Evolutionary conservation across 176 grass and related monocot species (phyloP).

Genomic region (Guadua angustifolia): DNA sequence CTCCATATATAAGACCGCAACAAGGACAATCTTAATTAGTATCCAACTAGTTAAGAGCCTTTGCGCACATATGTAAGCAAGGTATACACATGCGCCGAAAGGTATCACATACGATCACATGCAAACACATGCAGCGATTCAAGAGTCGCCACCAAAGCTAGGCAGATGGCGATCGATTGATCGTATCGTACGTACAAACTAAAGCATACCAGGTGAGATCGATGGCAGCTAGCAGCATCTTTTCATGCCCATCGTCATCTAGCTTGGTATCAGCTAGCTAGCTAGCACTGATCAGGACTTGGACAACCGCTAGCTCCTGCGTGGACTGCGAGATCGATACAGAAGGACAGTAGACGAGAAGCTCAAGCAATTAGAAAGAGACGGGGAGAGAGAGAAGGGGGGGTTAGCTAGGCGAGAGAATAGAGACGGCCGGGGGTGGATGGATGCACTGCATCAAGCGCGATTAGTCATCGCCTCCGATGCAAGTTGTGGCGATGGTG

Average conservation of each 20-base stretch:
- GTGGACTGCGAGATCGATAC: neutral
- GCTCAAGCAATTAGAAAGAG: neutral
- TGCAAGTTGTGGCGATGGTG: conserved; percentile 55
- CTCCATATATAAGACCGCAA: neutral
- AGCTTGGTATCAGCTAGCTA: neutral
- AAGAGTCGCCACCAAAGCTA: neutral
- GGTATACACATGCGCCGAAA: neutral
- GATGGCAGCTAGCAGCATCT: conserved; percentile 25
- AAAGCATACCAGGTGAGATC: conserved; percentile 41
- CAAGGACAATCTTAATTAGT: neutral
- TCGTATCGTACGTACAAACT: neutral
- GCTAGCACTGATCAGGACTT: neutral
- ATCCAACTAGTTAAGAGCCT: neutral
- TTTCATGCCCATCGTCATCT: neutral
- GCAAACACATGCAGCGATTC: conserved; percentile 25
- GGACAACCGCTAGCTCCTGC: neutral
- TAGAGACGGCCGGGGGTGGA: neutral
- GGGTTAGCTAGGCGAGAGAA: neutral
- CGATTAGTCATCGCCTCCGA: conserved; percentile 34
- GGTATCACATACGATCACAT: conserved; percentile 17
- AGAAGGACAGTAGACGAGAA: neutral
- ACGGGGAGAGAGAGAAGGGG: neutral
- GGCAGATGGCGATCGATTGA: neutral
- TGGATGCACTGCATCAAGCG: conserved; percentile 64
- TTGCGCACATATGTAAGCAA: neutral